Evolutionary conservation across 345 rosid species (phyloP), one percentile per base, ranked within the genome.

Genomic region (Populus simonii): DNA sequence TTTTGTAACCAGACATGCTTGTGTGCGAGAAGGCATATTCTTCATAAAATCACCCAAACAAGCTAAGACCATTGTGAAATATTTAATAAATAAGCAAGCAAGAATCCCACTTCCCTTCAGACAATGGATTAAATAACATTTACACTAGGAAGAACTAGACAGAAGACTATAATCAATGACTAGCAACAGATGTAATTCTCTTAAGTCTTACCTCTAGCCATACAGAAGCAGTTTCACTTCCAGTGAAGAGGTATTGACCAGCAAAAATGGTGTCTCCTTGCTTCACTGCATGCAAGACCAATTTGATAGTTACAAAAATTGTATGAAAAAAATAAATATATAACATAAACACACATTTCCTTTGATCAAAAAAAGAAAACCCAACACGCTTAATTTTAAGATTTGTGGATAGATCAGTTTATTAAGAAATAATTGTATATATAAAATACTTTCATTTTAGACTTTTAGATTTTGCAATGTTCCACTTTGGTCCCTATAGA

Each of bases 191-290:
- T 53, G 59, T 23, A 27, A 17, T 63, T 33, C 68, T 66, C 78
- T n/a, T n/a, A n/a, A n/a, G n/a, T n/a, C n/a, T 81, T 83, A 93
- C 98, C 99, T 96, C 99, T 70, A 92, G 92, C 98, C 97, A 96
- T 1, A 92, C 99, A 66, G 99, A 93, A 77, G 98, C 93, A 71
- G 98, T 92, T 87, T 96, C 99, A 85, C 97, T 93, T 68, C 99
- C 98, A 59, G 99, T 92, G 88, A 96, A 96, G 47, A 93, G 84
- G 89, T 96, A 92, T 33, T 93, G 99, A 59, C 99, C 99, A 65
- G 91, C 73, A 78, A 93, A 96, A 83, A 93, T 92, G 78, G 99
- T 96, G 84, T 96, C 99, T 72, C 99, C 98, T 38, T 83, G 85
- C 78, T 93, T 96, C 79, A 96, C 98, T 29, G 94, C 90, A 98